phyloP scores from a whole-genome alignment of 805 yeast species.

The Cyberlindnera lachancei region DNA sequence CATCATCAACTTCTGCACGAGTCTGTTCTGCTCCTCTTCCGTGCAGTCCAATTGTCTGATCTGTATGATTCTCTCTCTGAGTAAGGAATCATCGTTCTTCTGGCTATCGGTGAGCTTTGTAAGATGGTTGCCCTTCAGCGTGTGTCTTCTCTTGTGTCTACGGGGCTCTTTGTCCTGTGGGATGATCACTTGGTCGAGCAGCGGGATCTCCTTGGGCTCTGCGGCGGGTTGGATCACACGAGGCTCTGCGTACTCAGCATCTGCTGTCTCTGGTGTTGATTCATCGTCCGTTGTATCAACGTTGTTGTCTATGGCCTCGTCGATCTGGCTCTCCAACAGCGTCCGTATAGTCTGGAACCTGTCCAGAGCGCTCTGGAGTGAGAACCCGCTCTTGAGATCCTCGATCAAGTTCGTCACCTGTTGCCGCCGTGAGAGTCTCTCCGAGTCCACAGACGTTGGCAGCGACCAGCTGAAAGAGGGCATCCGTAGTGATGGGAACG shows the following conservation, averaged over 20 bases:
- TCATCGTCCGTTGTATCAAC: conserved; percentile 34
- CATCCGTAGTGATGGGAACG: conserved; percentile 17
- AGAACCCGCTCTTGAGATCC: conserved; percentile 36
- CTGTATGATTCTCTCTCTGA: conserved; percentile 43
- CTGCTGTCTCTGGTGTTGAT: conserved; percentile 9
- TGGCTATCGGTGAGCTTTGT: conserved; percentile 13
- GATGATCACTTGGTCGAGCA: conserved; percentile 43
- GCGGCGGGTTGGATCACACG: conserved; percentile 44
- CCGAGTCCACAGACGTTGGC: background rate
- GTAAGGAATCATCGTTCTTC: conserved; percentile 21
- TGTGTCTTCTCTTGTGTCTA: conserved; percentile 7
- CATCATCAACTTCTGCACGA: conserved; percentile 64
- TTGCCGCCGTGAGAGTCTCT: conserved; percentile 18
- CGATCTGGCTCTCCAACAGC: conserved; percentile 22
- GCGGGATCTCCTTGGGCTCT: conserved; percentile 40
- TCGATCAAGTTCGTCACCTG: conserved; percentile 28
- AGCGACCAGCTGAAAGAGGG: conserved; percentile 17
- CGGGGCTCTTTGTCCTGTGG: conserved; percentile 34
- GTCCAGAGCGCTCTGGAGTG: conserved; percentile 44
- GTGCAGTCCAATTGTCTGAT: conserved; percentile 16
- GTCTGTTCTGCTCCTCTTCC: conserved; percentile 19
- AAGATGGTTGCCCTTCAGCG: conserved; percentile 6
- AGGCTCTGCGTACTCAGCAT: conserved; percentile 38
- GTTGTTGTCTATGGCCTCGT: conserved; percentile 24
- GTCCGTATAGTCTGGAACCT: conserved; percentile 36